phyloP scores from a whole-genome alignment of 192 early-diverging fungal species.

The Umbelopsis vinacea region DNA sequence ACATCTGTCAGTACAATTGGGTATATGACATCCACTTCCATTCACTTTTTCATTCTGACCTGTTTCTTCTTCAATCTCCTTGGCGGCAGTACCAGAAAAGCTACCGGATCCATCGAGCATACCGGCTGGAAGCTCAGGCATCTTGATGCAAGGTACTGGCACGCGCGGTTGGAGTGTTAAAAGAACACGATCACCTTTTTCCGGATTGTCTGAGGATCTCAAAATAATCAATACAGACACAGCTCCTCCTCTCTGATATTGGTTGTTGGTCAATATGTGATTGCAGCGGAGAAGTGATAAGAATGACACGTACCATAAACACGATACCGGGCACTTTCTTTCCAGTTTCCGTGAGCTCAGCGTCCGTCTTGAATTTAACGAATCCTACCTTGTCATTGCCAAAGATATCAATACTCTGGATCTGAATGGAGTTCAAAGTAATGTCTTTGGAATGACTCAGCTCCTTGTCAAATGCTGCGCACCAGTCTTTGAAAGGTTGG shows the following conservation, averaged over 20 bases:
- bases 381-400: constrained; percentile 68
- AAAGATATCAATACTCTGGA: constrained; percentile 82
- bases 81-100: constrained; percentile 78
- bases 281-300: neutral
- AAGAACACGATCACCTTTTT: constrained; percentile 59
- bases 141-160: constrained; percentile 60
- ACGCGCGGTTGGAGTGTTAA: constrained; percentile 78
- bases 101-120: constrained; percentile 80
- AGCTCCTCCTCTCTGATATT: constrained; percentile 66
- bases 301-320: constrained; percentile 65
- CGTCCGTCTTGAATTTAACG: constrained; percentile 70
- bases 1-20: neutral
- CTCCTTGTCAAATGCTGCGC: constrained; percentile 46
- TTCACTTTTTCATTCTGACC: constrained; percentile 38
- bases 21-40: neutral
- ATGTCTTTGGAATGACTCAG: constrained; percentile 37
- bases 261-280: neutral
- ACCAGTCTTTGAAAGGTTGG: constrained; percentile 65
- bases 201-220: constrained; percentile 38
- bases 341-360: constrained; percentile 49
- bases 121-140: constrained; percentile 82
- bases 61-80: constrained; percentile 84
- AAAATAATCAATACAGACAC: constrained; percentile 75
- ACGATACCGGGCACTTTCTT: constrained; percentile 70
- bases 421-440: constrained; percentile 51